phyloP scores from a whole-genome alignment of 108 stramenopile genomes.

The Skeletonema potamos region DNA sequence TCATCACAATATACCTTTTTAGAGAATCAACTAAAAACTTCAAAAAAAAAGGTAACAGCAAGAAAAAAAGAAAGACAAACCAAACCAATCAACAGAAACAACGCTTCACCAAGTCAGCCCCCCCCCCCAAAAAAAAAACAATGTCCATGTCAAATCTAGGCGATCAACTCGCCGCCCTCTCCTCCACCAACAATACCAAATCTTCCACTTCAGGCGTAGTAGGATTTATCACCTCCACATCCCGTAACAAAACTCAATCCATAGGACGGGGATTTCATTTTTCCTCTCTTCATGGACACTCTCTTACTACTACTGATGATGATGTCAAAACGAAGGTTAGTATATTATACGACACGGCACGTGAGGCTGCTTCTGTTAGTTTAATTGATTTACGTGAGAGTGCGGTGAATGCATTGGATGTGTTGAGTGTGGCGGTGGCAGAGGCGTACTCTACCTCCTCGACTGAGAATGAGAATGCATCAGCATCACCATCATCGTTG shows the following conservation, averaged over 20 bases:
- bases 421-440: slow-evolving; percentile 14
- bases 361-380: slow-evolving; percentile 63
- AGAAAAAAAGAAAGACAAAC: no score
- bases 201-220: background rate
- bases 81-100: background rate
- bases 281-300: slow-evolving; percentile 60
- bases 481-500: background rate
- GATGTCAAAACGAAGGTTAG: slow-evolving; percentile 48
- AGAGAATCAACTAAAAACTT: no score
- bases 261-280: slow-evolving; percentile 64
- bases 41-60: no score
- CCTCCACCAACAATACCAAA: background rate
- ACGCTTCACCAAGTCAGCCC: background rate
- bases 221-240: slow-evolving; percentile 10
- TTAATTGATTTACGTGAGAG: slow-evolving; percentile 63
- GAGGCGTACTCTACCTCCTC: no score
- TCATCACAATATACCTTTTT: no score
- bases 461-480: no score
- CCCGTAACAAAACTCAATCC: slow-evolving; percentile 31
- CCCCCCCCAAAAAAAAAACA: background rate
- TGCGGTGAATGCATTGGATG: slow-evolving; percentile 46
- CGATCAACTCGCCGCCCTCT: slow-evolving; percentile 37
- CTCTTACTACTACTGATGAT: slow-evolving; percentile 3
- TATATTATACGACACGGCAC: slow-evolving; percentile 67
- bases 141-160: slow-evolving; percentile 25